Base-by-base conservation (phyloP, 2,329 filamentous ascomycete genomes). In the Geosmithia morbida region DNA sequence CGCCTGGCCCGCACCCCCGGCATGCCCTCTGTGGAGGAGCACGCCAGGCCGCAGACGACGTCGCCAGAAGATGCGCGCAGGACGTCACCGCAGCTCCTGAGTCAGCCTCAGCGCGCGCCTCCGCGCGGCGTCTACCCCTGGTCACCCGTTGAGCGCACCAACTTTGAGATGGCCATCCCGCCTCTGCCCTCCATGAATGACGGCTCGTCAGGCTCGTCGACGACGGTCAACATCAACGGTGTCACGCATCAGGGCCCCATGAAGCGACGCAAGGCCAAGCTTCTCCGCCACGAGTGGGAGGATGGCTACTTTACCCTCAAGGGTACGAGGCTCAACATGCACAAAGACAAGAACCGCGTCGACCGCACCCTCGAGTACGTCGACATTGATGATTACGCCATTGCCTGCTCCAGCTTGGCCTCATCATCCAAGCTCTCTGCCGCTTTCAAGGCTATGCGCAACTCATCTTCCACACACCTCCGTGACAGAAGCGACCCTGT, bases 211-310 rank as follows among this genome's bases (percentile, higher is more conserved):
- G 59, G 59, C 46, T 54, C 52, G 18, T 55, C 62, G 14, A 53
- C 57, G 47, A 52, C 60, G 48, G 54, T 58, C 54, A 62, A 64
- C 49, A 58, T 61, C 46, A 67, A 72, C 47, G 77, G 79, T 48
- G 66, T 83, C 52, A 77, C 78, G 33, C 86, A 89, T 63, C 78
- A 85, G 45, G 92, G 92, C 1, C 88, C 82, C 64, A 94, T 98
- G 80, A 89, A 87, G 72, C 95, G 94, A 72, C 86, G 90, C 59
- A 87, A 87, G 68, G 94, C 84, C 33, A 81, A 81, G 58, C 81
- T 95, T 70, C 77, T 95, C 51, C 85, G 87, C 42, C 86, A 94
- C 63, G 89, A 96, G 67, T 96, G 89, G 89, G 80, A 88, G 58
- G 86, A 94, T 61, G 83, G 87, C 55, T 92, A 90, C 68, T 94